Evolutionary conservation across 2,329 filamentous ascomycete species (phyloP), one percentile per base, ranked within the genome.

Genomic region (Scleromitrula shiraiana): DNA sequence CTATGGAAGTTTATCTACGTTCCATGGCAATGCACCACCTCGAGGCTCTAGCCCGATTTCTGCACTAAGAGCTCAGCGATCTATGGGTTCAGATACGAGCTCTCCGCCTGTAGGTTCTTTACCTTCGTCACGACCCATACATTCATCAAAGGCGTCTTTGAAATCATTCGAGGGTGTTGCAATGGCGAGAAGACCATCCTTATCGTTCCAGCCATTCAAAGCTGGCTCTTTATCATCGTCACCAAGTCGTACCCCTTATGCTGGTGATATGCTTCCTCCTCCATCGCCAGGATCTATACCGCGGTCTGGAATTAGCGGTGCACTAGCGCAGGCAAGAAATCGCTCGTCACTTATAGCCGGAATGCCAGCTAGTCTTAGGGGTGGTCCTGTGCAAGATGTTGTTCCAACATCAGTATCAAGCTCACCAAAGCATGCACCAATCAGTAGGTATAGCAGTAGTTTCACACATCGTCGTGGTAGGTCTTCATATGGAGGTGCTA

Each of bases 131-230:
- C 55, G 57, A 36, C 53, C 62, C 22, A 52, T 58, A 61, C 68
- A 44, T 45, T 51, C 51, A 7, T 62, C 62, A 17, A 57, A 57
- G 41, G 56, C 55, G 7, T 63, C 63, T 5, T 40, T 62, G 33
- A 71, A 72, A 41, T 68, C 67, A 12, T 66, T 70, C 33, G 79
- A 85, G 36, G 71, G 70, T 19, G 60, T 62, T 12, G 61, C 67
- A 19, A 69, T 76, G 40, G 75, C 75, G 45, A 78, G 89, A 58
- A 80, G 88, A 45, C 83, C 86, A 6, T 96, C 88, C 0, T 79
- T 95, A 19, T 94, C 88, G 0, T 95, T 96, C 60, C 88, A 94
- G 58, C 90, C 91, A 0, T 98, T 98, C 72, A 98, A 98, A 67
- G 88, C 90, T 12, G 91, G 91, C 9, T 94, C 91, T 1, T 72